Conservation (phyloP, 495 filamentous ascomycete species). For the Aspergillus avenaceus region DNA sequence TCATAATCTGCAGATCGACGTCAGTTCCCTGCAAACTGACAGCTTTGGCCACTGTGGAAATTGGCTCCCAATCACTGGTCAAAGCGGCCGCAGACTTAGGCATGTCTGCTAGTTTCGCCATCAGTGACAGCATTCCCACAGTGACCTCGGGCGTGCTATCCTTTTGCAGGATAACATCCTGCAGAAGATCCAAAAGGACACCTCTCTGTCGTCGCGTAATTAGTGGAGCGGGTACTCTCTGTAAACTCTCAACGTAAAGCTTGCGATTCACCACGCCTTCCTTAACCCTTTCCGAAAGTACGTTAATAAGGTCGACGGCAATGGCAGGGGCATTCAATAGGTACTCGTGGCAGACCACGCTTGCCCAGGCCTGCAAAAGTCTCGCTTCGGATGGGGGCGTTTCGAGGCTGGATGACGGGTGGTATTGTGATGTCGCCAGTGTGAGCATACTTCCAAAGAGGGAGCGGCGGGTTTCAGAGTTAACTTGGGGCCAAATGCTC, state of each 20-base stretch:
- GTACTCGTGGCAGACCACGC: constrained; percentile 42
- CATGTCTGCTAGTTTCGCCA: constrained; percentile 42
- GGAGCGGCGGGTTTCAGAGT: constrained; percentile 23
- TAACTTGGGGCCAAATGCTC: constrained; percentile 27
- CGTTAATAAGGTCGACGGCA: constrained; percentile 28
- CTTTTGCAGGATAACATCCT: constrained; percentile 28
- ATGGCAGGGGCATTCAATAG: constrained; percentile 34
- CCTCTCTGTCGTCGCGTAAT: constrained; percentile 37
- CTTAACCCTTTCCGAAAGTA: constrained; percentile 34
- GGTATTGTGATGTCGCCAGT: constrained; percentile 33
- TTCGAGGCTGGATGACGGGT: constrained; percentile 26
- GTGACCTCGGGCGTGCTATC: constrained; percentile 26
- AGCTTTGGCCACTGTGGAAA: constrained; percentile 35
- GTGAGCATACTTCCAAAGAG: constrained; percentile 34
- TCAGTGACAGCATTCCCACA: constrained; percentile 35
- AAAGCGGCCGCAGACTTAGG: constrained; percentile 36
- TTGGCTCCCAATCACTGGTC: constrained; percentile 38
- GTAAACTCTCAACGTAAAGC: constrained; percentile 38
- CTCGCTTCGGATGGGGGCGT: constrained; percentile 23
- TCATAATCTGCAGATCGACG: constrained; percentile 40
- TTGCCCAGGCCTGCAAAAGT: constrained; percentile 41
- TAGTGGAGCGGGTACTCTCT: constrained; percentile 33
- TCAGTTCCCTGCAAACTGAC: constrained; percentile 31
- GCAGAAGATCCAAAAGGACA: constrained; percentile 33
- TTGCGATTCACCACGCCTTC: constrained; percentile 25